Evolutionary conservation across 805 yeast genomes (phyloP), one percentile per base, ranked within the genome.

Genomic region (Ogataea kodamae): DNA sequence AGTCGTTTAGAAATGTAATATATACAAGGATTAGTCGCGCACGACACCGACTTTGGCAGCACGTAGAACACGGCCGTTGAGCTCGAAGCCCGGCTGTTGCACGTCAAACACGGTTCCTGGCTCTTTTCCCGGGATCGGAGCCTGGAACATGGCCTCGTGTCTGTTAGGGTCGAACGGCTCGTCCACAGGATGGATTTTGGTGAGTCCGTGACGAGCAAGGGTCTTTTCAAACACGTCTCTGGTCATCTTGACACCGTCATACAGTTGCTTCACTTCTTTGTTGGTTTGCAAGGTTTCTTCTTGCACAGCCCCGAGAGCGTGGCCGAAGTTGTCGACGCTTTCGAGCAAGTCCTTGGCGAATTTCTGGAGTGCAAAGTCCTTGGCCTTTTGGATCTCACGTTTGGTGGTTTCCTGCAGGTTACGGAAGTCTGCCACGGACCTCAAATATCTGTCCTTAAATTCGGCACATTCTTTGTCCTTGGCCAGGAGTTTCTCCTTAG

Each of bases 11-110:
- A 22, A 28, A 25, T 25, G 15, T 29, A 28, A 39, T 43, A 43
- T 43, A 34, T 43, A 39, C 42, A 45, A n/a, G n/a, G 13, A 18
- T 22, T 21, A 16, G 15, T 37, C 40, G 31, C 50, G 58, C 47
- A 88, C 96, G 54, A 88, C 76, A 50, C 97, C 97, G 47, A 88
- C 97, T 71, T 88, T 88, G 39, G 97, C 96, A 19, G 97, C 95
- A 65, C 97, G 77, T 57, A 88, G 72, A 20, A 88, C 95, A 59
- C 97, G 76, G 50, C 81, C 77, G 65, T 87, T 87, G 54, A 87
- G 71, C 40, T 81, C 78, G 67, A 80, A 88, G 25, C 97, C 97
- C 15, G 81, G 73, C 65, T 84, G 96, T 66, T 88, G 96, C 40
- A 89, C 96, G 54, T 76, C 85, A 77, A 89, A 83, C 39, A 88